Conservation (phyloP, 148 eudicot genomes). For the Fagopyrum esculentum region DNA sequence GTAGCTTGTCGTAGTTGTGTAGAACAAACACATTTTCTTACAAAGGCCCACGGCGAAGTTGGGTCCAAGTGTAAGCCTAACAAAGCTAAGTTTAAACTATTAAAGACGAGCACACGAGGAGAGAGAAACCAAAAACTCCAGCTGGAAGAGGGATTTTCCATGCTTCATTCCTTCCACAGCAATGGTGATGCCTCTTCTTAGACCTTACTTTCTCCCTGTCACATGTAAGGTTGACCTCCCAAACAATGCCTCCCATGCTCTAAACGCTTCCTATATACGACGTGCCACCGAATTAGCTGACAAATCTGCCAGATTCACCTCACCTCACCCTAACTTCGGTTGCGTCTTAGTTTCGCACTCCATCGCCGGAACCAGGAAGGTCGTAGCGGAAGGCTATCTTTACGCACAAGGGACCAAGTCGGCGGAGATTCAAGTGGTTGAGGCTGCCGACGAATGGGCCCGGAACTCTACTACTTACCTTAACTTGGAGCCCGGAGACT, state of each 20-base stretch:
- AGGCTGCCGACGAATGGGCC: slow-evolving; percentile 45
- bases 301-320: slow-evolving; percentile 25
- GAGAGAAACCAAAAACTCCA: background rate
- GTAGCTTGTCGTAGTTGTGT: too few species aligned
- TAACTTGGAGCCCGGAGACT: slow-evolving; percentile 90
- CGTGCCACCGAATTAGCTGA: slow-evolving; percentile 71
- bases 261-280: slow-evolving; percentile 52
- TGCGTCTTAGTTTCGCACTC: slow-evolving; percentile 49
- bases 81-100: too few species aligned
- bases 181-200: slow-evolving; percentile 25
- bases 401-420: slow-evolving; percentile 88
- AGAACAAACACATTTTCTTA: too few species aligned
- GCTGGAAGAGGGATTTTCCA: background rate
- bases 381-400: slow-evolving; percentile 71
- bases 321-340: slow-evolving; percentile 93
- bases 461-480: slow-evolving; percentile 77
- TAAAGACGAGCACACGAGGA: too few species aligned
- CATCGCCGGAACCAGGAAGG: slow-evolving; percentile 17
- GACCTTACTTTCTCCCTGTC: slow-evolving; percentile 23
- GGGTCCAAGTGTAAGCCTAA: too few species aligned
- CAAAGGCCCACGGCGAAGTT: too few species aligned
- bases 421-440: slow-evolving; percentile 27
- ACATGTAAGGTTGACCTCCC: slow-evolving; percentile 19
- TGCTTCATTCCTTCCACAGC: background rate
- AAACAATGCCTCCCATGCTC: slow-evolving; percentile 27